Evolutionary conservation across 345 rosid species (phyloP), one percentile per base, ranked within the genome.

Genomic region (Citrus inodora): DNA sequence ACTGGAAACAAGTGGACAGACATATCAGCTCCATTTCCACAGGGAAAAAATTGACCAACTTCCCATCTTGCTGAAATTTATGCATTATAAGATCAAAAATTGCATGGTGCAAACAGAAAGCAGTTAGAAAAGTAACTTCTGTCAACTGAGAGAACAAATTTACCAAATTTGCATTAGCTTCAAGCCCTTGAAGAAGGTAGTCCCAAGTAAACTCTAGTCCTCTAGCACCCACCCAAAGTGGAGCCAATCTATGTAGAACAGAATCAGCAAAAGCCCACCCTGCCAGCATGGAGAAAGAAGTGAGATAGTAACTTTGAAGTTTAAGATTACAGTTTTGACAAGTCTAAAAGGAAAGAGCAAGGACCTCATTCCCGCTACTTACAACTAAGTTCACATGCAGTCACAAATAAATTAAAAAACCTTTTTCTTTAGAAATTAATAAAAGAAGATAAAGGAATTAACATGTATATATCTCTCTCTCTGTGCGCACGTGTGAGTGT

Each of bases 191-290:
- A 64, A 95, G 82, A 80, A 95, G 84, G 80, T 87, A 93, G 38
- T 92, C 97, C 98, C 99, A 92, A 35, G 98, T 96, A 82, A 95
- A 93, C 82, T 95, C 98, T 69, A 92, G 87, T 65, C 98, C 99
- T 83, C 98, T 86, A 65, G 98, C 97, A 71, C 98, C 98, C 48
- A 92, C 97, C 99, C 98, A 93, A 30, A 95, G 97, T 40, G 97
- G 97, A 72, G 98, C 99, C 83, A 93, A 85, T 84, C 94, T 90
- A 82, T 95, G 99, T 48, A 95, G 86, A 67, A 95, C 91, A 73
- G 99, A 89, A 89, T 95, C 99, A 37, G 99, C 97, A 14, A 95
- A 95, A 53, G 99, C 99, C 99, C 99, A 95, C 46, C 98, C 98
- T 95, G 85, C 71, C 79, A 87, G 79, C 55, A 71, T 9, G 40